Evolutionary conservation across 2,329 filamentous ascomycete species (phyloP), one percentile per base, ranked within the genome.

Genomic region (Endoconidiophora polonica): DNA sequence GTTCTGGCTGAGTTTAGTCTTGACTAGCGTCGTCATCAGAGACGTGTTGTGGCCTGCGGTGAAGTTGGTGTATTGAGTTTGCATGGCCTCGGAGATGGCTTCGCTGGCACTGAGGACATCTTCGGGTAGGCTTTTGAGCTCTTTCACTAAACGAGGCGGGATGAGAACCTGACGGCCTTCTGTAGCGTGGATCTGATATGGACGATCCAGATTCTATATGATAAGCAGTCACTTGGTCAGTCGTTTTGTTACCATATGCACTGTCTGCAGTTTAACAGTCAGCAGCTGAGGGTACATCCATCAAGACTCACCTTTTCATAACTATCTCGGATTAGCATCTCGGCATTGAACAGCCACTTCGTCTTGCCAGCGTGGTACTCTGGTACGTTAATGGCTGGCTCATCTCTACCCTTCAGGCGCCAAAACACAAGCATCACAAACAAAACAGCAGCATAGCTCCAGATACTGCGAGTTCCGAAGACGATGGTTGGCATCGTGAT

Each of bases 321-420:
- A 56, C 70, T 73, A 42, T 72, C 67, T 48, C 63, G 64, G 14
- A 73, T 64, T 33, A 71, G 58, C 1, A 57, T 59, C 57, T 73
- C 70, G 23, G 70, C 70, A 52, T 65, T 64, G 48, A 73, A 71
- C 55, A 72, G 69, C 70, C 70, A 73, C 58, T 67, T 71, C 46
- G 63, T 61, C 56, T 67, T 68, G 5, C 68, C 63, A 0, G 69
- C 70, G 54, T 69, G 67, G 58, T 70, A 73, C 45, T 68, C 68
- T 0, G 70, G 70, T 3, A 65, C 61, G 9, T 65, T 60, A 3
- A 52, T 48, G 9, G 56, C 55, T 36, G 57, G 56, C 38, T 33
- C 26, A 10, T 33, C 26, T 9, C 26, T 33, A 10, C 26, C 12
- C 26, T 10, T 10, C 26, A 33, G 58, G n/a, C 66, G 38, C 63